phyloP scores from a whole-genome alignment of 345 rosid species.

The Hirschfeldia incana region DNA sequence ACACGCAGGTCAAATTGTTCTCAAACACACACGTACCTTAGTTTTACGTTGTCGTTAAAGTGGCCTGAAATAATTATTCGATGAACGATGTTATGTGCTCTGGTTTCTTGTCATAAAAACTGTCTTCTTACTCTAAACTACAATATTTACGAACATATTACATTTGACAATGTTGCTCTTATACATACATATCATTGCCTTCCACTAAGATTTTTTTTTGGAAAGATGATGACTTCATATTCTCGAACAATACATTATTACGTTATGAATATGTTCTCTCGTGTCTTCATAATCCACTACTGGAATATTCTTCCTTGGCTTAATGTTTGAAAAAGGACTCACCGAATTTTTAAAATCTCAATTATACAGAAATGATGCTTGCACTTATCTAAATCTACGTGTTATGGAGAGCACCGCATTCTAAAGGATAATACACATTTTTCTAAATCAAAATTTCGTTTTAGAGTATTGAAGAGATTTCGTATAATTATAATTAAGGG shows the following conservation, averaged over 20 bases:
- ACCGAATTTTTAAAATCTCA: background rate
- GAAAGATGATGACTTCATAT: slow-evolving; percentile 19
- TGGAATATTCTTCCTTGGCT: slow-evolving; percentile 21
- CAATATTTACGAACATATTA: background rate
- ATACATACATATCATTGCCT: background rate
- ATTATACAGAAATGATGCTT: slow-evolving; percentile 25
- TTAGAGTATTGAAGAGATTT: background rate
- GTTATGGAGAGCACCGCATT: slow-evolving; percentile 15
- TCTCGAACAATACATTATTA: background rate
- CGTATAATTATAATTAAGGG: background rate
- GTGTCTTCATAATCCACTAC: slow-evolving; percentile 14
- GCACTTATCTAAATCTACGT: slow-evolving; percentile 37
- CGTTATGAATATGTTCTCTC: slow-evolving; percentile 11
- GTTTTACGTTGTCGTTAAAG: slow-evolving; percentile 10
- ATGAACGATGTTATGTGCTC: background rate
- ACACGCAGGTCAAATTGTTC: background rate
- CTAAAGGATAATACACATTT: background rate
- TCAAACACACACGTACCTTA: background rate
- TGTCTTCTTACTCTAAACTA: background rate
- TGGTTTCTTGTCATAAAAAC: background rate
- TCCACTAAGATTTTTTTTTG: background rate
- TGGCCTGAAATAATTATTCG: background rate
- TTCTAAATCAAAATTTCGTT: background rate
- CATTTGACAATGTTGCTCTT: background rate
- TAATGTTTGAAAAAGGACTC: background rate